Conservation (phyloP, 768 basidiomycete genomes). For the Kwoniella sp. region DNA sequence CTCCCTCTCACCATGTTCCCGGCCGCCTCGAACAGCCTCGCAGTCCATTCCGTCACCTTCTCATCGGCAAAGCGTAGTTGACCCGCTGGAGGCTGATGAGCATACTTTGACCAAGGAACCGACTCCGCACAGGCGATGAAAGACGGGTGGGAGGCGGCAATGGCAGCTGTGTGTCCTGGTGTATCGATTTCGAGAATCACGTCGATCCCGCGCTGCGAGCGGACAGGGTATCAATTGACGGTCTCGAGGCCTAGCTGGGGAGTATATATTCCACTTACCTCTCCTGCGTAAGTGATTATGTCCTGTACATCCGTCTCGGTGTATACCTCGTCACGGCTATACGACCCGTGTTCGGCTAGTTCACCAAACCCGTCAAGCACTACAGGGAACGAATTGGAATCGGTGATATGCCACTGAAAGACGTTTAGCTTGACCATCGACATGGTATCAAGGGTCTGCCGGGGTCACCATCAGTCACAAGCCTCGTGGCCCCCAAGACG, state of each 20-base stretch:
- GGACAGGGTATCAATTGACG: background rate
- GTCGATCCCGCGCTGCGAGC: constrained; percentile 64
- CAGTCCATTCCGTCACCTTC: constrained; percentile 61
- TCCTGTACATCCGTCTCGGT: constrained; percentile 58
- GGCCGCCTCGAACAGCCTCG: constrained; percentile 55
- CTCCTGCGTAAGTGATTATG: constrained; percentile 65
- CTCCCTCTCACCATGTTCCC: constrained; percentile 57
- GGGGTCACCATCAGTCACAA: background rate
- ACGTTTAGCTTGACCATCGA: constrained; percentile 72
- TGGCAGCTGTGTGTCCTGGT: constrained; percentile 72
- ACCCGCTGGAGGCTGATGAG: constrained; percentile 67
- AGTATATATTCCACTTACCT: constrained; percentile 61
- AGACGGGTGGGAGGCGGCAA: constrained; percentile 65
- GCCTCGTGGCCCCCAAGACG: background rate
- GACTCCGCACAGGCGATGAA: constrained; percentile 61
- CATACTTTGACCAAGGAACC: constrained; percentile 49
- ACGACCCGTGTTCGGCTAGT: constrained; percentile 60
- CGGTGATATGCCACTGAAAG: constrained; percentile 77
- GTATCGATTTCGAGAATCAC: constrained; percentile 73
- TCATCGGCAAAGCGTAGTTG: constrained; percentile 69
- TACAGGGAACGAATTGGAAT: constrained; percentile 73
- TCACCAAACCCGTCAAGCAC: constrained; percentile 61
- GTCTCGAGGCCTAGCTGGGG: background rate
- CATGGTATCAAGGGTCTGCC: constrained; percentile 71
- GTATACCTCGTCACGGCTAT: constrained; percentile 60